A percentile compares a stretch with the other conserved stretches of the same genome.
phyloP scores from a whole-genome alignment of 495 filamentous ascomycete genomes.

The Rhizodiscina lignyota region DNA sequence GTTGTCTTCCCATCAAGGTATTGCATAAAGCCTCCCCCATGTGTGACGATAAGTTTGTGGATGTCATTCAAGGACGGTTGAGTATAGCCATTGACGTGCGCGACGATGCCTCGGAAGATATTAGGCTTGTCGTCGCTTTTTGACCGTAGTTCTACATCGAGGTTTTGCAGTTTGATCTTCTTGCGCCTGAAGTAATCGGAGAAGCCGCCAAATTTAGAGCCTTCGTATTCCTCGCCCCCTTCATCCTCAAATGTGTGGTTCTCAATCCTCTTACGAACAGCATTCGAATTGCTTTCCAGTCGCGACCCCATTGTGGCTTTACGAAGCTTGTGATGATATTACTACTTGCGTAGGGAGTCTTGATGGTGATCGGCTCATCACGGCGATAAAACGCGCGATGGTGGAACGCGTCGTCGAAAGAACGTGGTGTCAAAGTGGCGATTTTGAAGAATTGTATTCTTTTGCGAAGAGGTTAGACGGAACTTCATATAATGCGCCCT shows the following conservation, averaged over 20 bases:
- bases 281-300: slow-evolving; percentile 57
- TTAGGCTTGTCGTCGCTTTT: slow-evolving; percentile 55
- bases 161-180: slow-evolving; percentile 88
- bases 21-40: slow-evolving; percentile 87
- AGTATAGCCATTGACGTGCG: slow-evolving; percentile 85
- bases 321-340: neutral
- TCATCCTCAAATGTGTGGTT: slow-evolving; percentile 51
- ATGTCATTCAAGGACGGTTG: slow-evolving; percentile 80
- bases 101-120: slow-evolving; percentile 80
- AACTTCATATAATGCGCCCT: neutral
- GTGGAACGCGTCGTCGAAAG: too few species aligned
- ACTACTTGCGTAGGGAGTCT: too few species aligned
- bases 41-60: slow-evolving; percentile 65
- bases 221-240: slow-evolving; percentile 78
- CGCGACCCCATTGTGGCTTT: slow-evolving; percentile 54
- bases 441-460: too few species aligned
- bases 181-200: slow-evolving; percentile 83
- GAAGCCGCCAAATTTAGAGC: slow-evolving; percentile 75
- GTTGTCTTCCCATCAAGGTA: slow-evolving; percentile 89
- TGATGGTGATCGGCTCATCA: too few species aligned
- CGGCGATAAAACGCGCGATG: too few species aligned
- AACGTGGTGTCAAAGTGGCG: too few species aligned
- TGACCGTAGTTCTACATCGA: slow-evolving; percentile 64
- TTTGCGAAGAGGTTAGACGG: too few species aligned
- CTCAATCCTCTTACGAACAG: slow-evolving; percentile 72